Evolutionary conservation across 2,329 filamentous ascomycete genomes (phyloP), one percentile per base, ranked within the genome.

Genomic region (Juglanconis oblonga): DNA sequence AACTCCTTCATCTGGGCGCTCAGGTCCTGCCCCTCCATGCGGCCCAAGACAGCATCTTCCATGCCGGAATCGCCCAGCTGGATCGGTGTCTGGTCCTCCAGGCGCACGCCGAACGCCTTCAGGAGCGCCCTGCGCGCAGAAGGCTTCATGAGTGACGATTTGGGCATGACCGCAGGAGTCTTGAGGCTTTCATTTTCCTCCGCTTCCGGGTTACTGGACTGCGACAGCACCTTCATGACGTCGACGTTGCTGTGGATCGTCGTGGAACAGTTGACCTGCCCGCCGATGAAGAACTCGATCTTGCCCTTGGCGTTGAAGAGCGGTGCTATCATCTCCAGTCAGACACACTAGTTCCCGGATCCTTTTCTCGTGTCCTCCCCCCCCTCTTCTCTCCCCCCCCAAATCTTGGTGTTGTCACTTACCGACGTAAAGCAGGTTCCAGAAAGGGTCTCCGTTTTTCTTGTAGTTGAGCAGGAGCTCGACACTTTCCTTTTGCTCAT

Each of bases 231-330:
- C 35, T 61, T 61, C 49, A 87, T 62, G 6, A 86, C 74, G 61
- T 86, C 83, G 4, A 77, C 75, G 36, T 75, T 74, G 53, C 73
- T 78, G 58, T 79, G 77, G 38, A 86, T 75, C 0, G 78, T 79
- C 2, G 81, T 81, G 0, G 82, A 84, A 13, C 84, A 79, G 63
- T 87, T 81, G 55, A 87, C 77, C 62, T 87, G 81, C 0, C 78
- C 83, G 0, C 81, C 83, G 14, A 87, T 74, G 65, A 81, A 84
- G 68, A 80, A 85, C 0, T 73, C 74, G 1, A 81, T 69, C 7
- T 76, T 77, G 3, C 83, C 83, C 0, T 73, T 65, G 0, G 71
- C 68, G 59, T 84, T 79, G 31, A 77, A 73, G 1, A 87, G 69
- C 0, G 85, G 84, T 53, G 58, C 58, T 61, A 17, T 7, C 14